phyloP scores from a whole-genome alignment of 2,329 filamentous ascomycete species.

The Westerdykella aurantiaca region DNA sequence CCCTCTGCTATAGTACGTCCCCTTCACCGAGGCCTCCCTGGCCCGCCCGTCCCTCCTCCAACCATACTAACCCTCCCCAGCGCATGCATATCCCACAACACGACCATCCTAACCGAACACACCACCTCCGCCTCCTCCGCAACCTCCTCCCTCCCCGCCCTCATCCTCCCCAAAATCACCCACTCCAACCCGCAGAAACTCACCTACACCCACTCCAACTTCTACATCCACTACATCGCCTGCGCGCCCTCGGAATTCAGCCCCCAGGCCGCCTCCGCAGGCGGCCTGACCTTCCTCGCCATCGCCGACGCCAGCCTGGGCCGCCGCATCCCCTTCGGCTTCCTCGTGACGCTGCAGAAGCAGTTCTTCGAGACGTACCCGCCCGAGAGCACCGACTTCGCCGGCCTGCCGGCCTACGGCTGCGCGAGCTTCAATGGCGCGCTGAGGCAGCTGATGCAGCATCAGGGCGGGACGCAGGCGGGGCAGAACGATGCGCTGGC shows the following conservation, averaged over 20 bases:
- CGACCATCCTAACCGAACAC: constrained; percentile 89
- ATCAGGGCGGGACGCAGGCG: constrained; percentile 72
- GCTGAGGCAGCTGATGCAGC: constrained; percentile 71
- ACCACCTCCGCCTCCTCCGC: constrained; percentile 77
- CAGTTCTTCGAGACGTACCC: constrained; percentile 72
- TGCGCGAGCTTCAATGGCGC: constrained; percentile 79
- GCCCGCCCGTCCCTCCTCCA: not conserved
- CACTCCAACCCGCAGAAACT: constrained; percentile 78
- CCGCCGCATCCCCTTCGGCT: constrained; percentile 87
- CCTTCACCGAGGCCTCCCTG: not conserved
- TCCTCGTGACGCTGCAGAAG: constrained; percentile 82
- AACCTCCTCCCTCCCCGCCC: constrained; percentile 78
- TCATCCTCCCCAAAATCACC: constrained; percentile 91
- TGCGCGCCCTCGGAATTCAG: constrained; percentile 67
- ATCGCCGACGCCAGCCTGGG: constrained; percentile 76
- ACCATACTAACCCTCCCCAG: constrained; percentile 43
- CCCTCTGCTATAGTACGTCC: constrained; percentile 36
- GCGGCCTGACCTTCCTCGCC: constrained; percentile 86
- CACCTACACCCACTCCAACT: constrained; percentile 85
- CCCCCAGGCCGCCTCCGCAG: constrained; percentile 52
- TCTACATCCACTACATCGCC: constrained; percentile 94
- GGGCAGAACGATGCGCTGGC: constrained; percentile 70
- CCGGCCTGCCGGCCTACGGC: constrained; percentile 78
- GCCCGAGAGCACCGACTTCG: constrained; percentile 63
- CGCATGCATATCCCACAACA: constrained; percentile 89